Evolutionary conservation across 176 grass and related monocot genomes (phyloP).

Genomic region (Triticum monococcum): DNA sequence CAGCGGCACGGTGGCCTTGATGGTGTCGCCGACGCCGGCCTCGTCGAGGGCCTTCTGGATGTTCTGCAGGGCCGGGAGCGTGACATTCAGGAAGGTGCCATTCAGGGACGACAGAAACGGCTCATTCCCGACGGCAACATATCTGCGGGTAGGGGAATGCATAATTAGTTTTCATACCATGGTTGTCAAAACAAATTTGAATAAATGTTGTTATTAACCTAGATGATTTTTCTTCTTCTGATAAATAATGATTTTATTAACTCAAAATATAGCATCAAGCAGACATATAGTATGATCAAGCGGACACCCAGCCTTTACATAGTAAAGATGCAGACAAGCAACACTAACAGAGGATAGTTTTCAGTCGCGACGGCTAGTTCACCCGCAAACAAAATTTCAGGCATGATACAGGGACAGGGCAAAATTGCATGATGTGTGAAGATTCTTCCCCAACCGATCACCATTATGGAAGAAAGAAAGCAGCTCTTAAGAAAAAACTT

Average conservation of each 20-base stretch:
- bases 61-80: constrained; percentile 75
- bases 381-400: background rate
- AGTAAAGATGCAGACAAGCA: too few species aligned
- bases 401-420: background rate
- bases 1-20: constrained; percentile 79
- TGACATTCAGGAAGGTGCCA: constrained; percentile 72
- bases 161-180: background rate
- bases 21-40: constrained; percentile 48
- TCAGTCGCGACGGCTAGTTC: background rate
- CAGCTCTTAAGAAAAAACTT: background rate
- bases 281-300: too few species aligned
- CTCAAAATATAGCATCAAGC: too few species aligned
- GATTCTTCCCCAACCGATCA: background rate
- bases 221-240: too few species aligned
- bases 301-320: fast-evolving
- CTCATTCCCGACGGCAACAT: constrained; percentile 91
- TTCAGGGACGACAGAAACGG: constrained; percentile 74
- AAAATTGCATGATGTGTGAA: background rate
- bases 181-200: too few species aligned
- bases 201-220: too few species aligned
- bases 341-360: background rate
- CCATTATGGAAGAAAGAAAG: background rate
- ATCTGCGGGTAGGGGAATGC: constrained; percentile 32
- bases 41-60: constrained; percentile 72
- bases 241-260: too few species aligned